Evolutionary conservation across 208 protist species (phyloP).

Genomic region (Acanthamoeba sp.): DNA sequence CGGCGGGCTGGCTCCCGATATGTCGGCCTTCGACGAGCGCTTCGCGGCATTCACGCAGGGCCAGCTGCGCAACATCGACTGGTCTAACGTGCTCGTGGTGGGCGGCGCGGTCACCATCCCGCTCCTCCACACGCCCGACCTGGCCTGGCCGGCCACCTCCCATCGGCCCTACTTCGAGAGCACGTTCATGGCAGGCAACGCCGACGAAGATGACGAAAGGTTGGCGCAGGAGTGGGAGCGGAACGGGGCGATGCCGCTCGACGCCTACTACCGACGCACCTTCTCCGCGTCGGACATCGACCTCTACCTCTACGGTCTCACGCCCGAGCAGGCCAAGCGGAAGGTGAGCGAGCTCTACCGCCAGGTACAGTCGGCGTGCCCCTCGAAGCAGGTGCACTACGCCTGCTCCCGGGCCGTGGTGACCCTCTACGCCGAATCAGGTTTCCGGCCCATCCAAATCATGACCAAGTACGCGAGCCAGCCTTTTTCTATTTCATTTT

Average conservation of each 20-base stretch:
- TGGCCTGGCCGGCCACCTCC: background rate
- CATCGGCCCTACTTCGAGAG: background rate
- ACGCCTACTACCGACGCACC: background rate
- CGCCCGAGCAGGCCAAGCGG: background rate
- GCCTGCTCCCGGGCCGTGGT: background rate
- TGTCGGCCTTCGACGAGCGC: background rate
- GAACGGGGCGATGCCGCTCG: background rate
- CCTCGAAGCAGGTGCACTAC: background rate
- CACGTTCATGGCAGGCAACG: background rate
- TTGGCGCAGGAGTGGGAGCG: background rate
- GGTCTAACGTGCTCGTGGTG: background rate
- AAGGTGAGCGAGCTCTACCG: constrained; percentile 21
- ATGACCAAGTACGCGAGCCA: background rate
- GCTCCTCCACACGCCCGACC: background rate
- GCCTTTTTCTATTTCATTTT: background rate
- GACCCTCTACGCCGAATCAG: background rate
- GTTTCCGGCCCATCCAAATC: background rate
- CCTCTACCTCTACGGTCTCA: background rate
- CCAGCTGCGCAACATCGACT: background rate
- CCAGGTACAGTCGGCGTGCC: background rate
- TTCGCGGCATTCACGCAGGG: background rate
- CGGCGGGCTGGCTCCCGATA: background rate
- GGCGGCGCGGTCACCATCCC: background rate
- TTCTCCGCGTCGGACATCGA: background rate
- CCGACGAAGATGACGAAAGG: background rate